These are phyloP conservation scores for Curvularia sp. DNA, from an alignment of 2,329 filamentous ascomycete genomes.

Conservation along the genomic window DNA sequence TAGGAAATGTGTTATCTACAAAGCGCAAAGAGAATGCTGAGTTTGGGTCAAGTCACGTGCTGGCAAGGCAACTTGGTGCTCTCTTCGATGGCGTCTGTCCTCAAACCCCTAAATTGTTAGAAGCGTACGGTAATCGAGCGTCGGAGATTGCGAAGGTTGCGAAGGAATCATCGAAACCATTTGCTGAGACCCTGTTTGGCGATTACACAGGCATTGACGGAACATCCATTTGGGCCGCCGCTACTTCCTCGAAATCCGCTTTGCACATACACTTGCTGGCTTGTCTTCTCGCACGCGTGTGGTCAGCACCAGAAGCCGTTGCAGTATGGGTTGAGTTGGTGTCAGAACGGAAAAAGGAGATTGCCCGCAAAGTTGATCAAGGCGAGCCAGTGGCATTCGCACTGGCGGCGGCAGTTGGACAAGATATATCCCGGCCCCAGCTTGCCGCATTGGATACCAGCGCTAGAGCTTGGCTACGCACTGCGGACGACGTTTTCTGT, in stretches of 20 bases:
- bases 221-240: constrained; percentile 50
- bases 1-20: constrained; percentile 44
- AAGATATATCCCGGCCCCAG: constrained; percentile 10
- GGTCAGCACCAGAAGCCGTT: constrained; percentile 33
- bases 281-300: constrained; percentile 49
- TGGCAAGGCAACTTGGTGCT: constrained; percentile 51
- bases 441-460: constrained; percentile 26
- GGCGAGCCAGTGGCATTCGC: constrained; percentile 34
- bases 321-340: constrained; percentile 49
- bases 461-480: constrained; percentile 22
- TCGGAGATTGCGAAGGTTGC: constrained; percentile 23
- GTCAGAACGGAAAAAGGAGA: constrained; percentile 15
- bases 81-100: constrained; percentile 50
- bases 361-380: background rate
- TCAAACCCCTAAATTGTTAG: constrained; percentile 41
- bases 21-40: constrained; percentile 49
- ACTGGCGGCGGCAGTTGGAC: background rate
- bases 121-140: constrained; percentile 46
- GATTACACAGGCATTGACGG: constrained; percentile 39
- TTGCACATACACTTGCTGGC: constrained; percentile 47
- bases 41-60: constrained; percentile 46
- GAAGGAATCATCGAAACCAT: background rate
- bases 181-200: constrained; percentile 19
- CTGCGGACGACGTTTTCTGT: constrained; percentile 15
- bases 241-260: constrained; percentile 42